Evolutionary conservation across 257 asterid species (phyloP).

Genomic region (Penstemon eatonii): DNA sequence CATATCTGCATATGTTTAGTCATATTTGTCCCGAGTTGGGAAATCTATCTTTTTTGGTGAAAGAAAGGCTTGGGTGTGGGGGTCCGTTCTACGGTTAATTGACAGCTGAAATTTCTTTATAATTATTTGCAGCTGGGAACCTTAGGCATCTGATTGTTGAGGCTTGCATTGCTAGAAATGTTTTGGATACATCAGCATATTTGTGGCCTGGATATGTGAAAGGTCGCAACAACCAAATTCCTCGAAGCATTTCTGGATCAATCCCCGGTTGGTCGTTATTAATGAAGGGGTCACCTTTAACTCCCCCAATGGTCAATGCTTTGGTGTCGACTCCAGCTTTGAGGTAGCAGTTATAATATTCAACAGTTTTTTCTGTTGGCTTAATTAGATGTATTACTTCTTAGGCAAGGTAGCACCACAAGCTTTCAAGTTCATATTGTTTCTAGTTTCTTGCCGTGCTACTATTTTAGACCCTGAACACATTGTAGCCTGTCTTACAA

Average conservation of each 20-base stretch:
- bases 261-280: conserved; percentile 88
- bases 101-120: conserved; percentile 19
- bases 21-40: not conserved
- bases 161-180: conserved; percentile 93
- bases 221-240: conserved; percentile 75
- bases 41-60: conserved; percentile 4
- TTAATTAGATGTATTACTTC: conserved; percentile 16
- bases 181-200: conserved; percentile 91
- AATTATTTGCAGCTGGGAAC: conserved; percentile 69
- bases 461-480: conserved; percentile 1
- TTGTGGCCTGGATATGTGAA: conserved; percentile 95
- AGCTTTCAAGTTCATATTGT: not conserved
- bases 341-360: conserved; percentile 58
- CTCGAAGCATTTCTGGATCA: conserved; percentile 73
- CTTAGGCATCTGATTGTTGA: conserved; percentile 89
- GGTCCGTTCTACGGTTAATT: conserved; percentile 17
- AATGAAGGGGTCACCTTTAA: conserved; percentile 78
- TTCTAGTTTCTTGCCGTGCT: conserved; percentile 10
- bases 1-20: not conserved
- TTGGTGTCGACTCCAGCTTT: conserved; percentile 90
- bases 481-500: conserved; percentile 19
- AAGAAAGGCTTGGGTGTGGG: not conserved
- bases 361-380: conserved; percentile 17
- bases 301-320: conserved; percentile 71
- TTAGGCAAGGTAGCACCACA: not conserved